These are phyloP conservation scores for Ilex paraguariensis DNA, from an alignment of 305 asterid species.

Conservation along the genomic window DNA sequence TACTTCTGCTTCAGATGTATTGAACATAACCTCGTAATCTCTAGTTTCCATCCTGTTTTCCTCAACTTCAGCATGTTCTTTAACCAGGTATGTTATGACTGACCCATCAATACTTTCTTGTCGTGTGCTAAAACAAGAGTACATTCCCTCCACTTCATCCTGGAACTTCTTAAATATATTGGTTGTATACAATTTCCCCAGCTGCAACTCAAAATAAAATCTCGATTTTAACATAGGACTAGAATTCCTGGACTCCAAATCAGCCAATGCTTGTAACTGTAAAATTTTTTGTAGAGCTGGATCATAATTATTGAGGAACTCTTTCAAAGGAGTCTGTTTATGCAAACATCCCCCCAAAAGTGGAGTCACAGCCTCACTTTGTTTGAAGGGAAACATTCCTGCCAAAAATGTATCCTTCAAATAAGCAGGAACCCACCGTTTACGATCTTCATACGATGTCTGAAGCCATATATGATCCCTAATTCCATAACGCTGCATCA, in stretches of 20 bases:
- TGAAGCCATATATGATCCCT: slow-evolving; percentile 34
- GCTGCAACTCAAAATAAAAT: slow-evolving; percentile 41
- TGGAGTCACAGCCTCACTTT: slow-evolving; percentile 24
- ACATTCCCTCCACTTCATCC: slow-evolving; percentile 44
- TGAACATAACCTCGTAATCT: slow-evolving; percentile 46
- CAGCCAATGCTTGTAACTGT: slow-evolving; percentile 35
- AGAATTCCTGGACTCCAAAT: slow-evolving; percentile 37
- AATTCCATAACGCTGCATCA: slow-evolving; percentile 31
- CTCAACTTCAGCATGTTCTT: slow-evolving; percentile 32
- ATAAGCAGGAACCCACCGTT: slow-evolving; percentile 46
- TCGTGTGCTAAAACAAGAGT: slow-evolving; percentile 30
- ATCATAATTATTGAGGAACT: slow-evolving; percentile 35
- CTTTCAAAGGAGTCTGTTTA: slow-evolving; percentile 32
- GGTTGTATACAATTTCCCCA: slow-evolving; percentile 39
- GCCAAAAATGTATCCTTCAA: slow-evolving; percentile 44
- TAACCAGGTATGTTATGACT: slow-evolving; percentile 26
- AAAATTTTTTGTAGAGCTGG: slow-evolving; percentile 32
- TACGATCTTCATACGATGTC: slow-evolving; percentile 45
- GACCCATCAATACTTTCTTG: slow-evolving; percentile 34
- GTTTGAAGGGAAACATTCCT: slow-evolving; percentile 26
- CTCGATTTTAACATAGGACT: slow-evolving; percentile 31
- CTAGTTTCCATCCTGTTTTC: slow-evolving; percentile 26
- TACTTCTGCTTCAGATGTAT: slow-evolving; percentile 30
- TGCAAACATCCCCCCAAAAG: slow-evolving; percentile 40
- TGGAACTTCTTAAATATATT: slow-evolving; percentile 36